Conservation (phyloP, 2,329 filamentous ascomycete genomes). For the Daldinia sp. region DNA sequence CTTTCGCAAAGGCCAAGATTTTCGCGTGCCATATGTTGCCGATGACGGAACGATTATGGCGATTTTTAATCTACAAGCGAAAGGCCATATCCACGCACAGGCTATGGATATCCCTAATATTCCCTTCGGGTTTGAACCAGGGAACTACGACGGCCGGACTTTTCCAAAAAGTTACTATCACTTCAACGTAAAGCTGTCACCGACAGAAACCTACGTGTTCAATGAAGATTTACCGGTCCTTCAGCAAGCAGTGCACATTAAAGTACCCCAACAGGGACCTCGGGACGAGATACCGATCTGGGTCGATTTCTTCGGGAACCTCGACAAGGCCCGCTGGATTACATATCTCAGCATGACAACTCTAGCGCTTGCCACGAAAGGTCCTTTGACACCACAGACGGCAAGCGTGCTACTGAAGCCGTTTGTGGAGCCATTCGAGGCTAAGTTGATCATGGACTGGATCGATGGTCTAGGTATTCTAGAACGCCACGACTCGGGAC, state of each 20-base stretch:
- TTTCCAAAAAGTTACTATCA: conserved; percentile 72
- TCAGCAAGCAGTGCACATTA: conserved; percentile 46
- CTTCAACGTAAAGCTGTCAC: conserved; percentile 68
- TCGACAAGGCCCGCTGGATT: conserved; percentile 69
- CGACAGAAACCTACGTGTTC: conserved; percentile 66
- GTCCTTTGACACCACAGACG: conserved; percentile 61
- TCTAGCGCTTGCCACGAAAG: conserved; percentile 69
- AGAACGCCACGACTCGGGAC: conserved; percentile 50
- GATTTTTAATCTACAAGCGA: conserved; percentile 69
- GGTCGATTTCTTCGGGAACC: conserved; percentile 72
- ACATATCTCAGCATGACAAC: conserved; percentile 69
- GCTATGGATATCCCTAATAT: conserved; percentile 66
- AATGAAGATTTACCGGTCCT: conserved; percentile 59
- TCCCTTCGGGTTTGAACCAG: conserved; percentile 74
- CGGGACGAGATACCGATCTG: conserved; percentile 70
- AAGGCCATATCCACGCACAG: conserved; percentile 63
- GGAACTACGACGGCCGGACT: conserved; percentile 74
- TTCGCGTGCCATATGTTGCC: conserved; percentile 51
- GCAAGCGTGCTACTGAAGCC: conserved; percentile 65
- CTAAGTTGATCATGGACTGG: conserved; percentile 67
- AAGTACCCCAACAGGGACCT: conserved; percentile 54
- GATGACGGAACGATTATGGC: conserved; percentile 73
- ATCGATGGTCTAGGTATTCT: conserved; percentile 62
- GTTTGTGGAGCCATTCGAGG: conserved; percentile 70
- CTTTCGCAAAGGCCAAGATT: conserved; percentile 52